Percentiles rank a stretch among this genome's conserved stretches.
These are phyloP conservation scores for Castanea mollissima DNA, from an alignment of 306 rosid species.

Conservation along the genomic window DNA sequence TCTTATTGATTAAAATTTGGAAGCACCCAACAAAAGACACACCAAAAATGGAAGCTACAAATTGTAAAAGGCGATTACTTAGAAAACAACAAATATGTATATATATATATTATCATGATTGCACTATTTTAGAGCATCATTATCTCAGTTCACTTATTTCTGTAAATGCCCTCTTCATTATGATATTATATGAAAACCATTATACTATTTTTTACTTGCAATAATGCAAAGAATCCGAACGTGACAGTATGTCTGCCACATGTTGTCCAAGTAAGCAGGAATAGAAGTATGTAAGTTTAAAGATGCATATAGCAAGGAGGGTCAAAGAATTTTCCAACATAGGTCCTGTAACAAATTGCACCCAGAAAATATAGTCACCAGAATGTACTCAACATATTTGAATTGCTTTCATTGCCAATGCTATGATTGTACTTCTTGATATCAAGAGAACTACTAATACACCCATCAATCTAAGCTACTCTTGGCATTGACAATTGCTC, in stretches of 20 bases:
- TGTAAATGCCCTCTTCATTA: background rate
- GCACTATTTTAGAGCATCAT: background rate
- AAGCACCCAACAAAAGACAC: background rate
- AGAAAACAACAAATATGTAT: background rate
- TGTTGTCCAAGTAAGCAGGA: background rate
- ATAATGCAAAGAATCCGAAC: background rate
- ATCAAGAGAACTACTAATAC: background rate
- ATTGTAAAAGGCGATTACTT: background rate
- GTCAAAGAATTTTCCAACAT: background rate
- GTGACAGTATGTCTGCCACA: background rate
- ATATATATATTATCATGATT: background rate
- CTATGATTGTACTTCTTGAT: background rate
- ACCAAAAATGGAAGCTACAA: background rate
- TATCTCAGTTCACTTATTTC: background rate
- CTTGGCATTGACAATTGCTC: background rate
- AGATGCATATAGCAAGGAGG: background rate
- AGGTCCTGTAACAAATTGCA: background rate
- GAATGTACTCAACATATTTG: background rate
- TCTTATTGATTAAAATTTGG: background rate
- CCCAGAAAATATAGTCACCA: background rate
- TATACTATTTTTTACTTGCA: background rate
- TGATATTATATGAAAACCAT: background rate
- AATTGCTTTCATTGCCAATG: background rate
- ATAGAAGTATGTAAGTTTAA: background rate
- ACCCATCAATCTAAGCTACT: background rate